Evolutionary conservation across 176 grass and related monocot genomes (phyloP), one percentile per base, ranked within the genome.

Genomic region (Raddia guianensis): DNA sequence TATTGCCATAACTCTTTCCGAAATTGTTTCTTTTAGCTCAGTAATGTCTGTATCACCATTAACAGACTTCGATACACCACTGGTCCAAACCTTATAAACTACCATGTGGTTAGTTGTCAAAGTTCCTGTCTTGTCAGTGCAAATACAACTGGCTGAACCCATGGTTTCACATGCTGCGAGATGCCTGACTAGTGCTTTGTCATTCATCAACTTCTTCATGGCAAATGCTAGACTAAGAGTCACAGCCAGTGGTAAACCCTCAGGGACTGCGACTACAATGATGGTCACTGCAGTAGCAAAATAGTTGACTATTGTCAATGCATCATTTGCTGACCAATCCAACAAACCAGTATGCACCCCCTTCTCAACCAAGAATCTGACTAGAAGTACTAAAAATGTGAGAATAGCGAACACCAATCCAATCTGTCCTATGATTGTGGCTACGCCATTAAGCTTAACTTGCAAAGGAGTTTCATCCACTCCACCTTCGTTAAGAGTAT

Each of bases 131-230:
- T 98, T 98, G 77, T 98, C 95, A 0, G 95, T 98, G 85, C 92
- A 98, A 86, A 98, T 98, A 49, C 82, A 90, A 75, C 88, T 86
- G 60, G 90, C 87, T 65, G 95, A 98, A 74, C 95, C 95, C 95
- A 98, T 98, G 14, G 92, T 98, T 80, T 98, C 95, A 53, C 95
- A 98, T 57, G 95, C 95, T 33, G 95, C 89, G 8, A 94, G 81
- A 89, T 90, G 92, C 35, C 95, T 91, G 40, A 98, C 90, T 66
- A 98, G 83, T 61, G 92, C 95, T 76, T 92, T 94, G 15, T 90
- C 86, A 84, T 87, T 57, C 92, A 98, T 98, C 77, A 98, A 65
- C 58, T 98, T 98, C 78, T 94, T 92, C 95, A 98, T 98, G n/a
- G 95, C 95, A 87, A 94, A 94, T 12, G 95, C 95, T 46, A 98